Evolutionary conservation across 257 asterid species (phyloP), one percentile per base, ranked within the genome.

Genomic region (Jaltomata sinuosa): DNA sequence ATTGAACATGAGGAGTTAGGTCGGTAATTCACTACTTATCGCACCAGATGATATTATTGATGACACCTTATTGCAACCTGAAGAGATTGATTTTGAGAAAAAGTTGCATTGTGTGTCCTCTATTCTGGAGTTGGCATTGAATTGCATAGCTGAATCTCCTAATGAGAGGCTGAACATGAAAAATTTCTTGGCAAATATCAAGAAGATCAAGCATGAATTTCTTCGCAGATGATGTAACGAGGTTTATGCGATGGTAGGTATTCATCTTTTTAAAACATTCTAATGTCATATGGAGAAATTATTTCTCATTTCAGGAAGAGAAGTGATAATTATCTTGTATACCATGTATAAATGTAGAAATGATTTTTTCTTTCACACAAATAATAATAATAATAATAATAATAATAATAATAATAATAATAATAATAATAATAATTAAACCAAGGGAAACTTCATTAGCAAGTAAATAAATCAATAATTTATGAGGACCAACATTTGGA

Each of bases 1-100:
- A 55, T 32, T 79, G 34, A 80, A 6, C 53, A 32, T 62, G 57
- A 82, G 78, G 79, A 82, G 79, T 27, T 82, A 79, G 84, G 79
- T 62, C 16, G 18, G 54, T 34, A 61, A 38, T 34, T 61, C 45
- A 14, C 22, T 61, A 19, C 59, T 29, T 59, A 12, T 25, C 1
- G 21, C 42, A 62, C 53, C 19, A 42, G 19, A 36, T 12, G 77
- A 62, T 40, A 65, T 62, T n/a, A 42, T 59, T 7, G 84, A 82
- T 82, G 45, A 15, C 57, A 45, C 50, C 15, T 81, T 59, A 81
- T 16, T 81, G 22, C 16, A 45, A n/a, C 77, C 59, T 3, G 16
- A 40, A 38, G 84, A 81, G 53, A 57, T 31, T 50, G 49, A 19
- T 79, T 53, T 79, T 3, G 2, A 22, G 3, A 29, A 53, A 53